Evolutionary conservation across 768 basidiomycete genomes (phyloP), one percentile per base, ranked within the genome.

Genomic region (Mycena filopes): DNA sequence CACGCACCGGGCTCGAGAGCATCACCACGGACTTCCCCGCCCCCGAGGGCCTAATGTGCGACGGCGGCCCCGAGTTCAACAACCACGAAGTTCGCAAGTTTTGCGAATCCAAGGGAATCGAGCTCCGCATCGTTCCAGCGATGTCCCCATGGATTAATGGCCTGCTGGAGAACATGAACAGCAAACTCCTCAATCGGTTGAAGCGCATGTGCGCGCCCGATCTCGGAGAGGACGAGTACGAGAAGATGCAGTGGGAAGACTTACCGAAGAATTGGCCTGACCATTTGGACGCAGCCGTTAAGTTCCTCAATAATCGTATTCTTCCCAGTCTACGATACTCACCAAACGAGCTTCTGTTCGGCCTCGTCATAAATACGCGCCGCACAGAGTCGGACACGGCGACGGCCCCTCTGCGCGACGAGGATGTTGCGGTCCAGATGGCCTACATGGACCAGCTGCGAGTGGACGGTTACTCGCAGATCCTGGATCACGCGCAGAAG

Each of bases 81-180:
- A 63, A 63, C 38, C 11, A 15, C 16, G 4, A 55, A 20, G 31
- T 63, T 12, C 16, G 26, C 15, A 12, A 55, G 21, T 40, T 28
- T 5, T 63, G 62, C 38, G 54, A 31, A 23, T 7, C 4, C 2
- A 6, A 2, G 1, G 45, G 45, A 7, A 40, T 43, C 20, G 36
- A 50, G 26, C 47, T 55, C n/a, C 62, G 42, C 15, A 45, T 72
- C 0, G 55, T 63, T 0, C 48, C 73, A 2, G 71, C 69, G 0
- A 76, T 76, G 25, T 58, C 74, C 1, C 76, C 75, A 0, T 79
- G 77, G 78, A 48, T 76, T 10, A 77, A 78, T 36, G 73, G 78
- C 0, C 68, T 78, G 0, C 65, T 78, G 0, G 73, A 79, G 38
- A 71, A 72, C 3, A 60, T 69, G 0, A 78, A 79, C 49, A 49